These are phyloP conservation scores for Parasitella parasitica DNA, from an alignment of 371 early-diverging fungal genomes.

Conservation along the genomic window DNA sequence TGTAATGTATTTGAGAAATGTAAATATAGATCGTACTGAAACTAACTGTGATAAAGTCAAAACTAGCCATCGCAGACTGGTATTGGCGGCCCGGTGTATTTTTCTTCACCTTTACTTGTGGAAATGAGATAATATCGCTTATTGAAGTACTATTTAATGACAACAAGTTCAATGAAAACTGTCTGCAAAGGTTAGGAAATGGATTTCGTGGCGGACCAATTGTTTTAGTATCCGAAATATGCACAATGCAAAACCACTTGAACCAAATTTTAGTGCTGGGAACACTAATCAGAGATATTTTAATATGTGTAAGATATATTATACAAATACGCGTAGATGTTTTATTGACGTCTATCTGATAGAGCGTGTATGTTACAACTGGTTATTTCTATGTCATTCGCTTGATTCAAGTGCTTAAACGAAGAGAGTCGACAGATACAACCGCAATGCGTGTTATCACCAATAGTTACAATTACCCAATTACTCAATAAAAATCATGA, in stretches of 20 bases:
- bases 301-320: constrained; percentile 9
- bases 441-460: constrained; percentile 4
- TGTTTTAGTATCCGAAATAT: constrained; percentile 8
- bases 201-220: background rate
- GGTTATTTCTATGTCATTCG: constrained; percentile 10
- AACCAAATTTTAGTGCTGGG: background rate
- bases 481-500: constrained; percentile 2
- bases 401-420: constrained; percentile 1
- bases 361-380: constrained; percentile 14
- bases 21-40: background rate
- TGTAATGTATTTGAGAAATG: constrained; percentile 14
- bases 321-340: background rate
- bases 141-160: constrained; percentile 1
- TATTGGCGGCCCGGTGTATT: constrained; percentile 28
- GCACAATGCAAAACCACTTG: constrained; percentile 4
- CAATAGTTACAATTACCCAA: constrained; percentile 7
- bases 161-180: background rate
- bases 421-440: background rate
- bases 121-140: constrained; percentile 2
- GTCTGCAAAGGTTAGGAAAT: constrained; percentile 2
- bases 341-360: background rate
- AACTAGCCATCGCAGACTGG: constrained; percentile 22
- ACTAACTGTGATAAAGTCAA: constrained; percentile 3
- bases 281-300: constrained; percentile 7
- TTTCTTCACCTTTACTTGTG: constrained; percentile 18